Conservation (phyloP, 2,329 filamentous ascomycete species). For the Arachnomyces sp. region DNA sequence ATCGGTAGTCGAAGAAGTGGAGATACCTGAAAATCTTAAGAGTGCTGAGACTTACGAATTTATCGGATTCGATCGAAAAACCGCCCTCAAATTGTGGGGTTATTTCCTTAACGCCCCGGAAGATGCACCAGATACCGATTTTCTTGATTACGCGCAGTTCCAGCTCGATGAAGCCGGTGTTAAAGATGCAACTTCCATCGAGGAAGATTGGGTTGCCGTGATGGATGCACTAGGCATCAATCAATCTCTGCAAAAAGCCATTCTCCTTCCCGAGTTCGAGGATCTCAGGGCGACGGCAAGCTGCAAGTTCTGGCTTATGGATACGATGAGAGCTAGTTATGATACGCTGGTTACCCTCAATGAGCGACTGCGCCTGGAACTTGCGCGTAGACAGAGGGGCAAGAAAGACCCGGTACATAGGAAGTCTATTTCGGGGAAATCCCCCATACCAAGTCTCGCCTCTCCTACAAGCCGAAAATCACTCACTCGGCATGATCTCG, state of each 20-base stretch:
- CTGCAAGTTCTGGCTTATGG: conserved; percentile 1
- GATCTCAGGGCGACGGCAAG: conserved; percentile 2
- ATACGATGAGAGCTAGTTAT: too few relatives aligned
- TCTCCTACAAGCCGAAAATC: too few relatives aligned
- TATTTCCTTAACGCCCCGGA: not conserved
- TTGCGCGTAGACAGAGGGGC: too few relatives aligned
- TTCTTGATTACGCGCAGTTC: not conserved
- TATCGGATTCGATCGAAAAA: not conserved
- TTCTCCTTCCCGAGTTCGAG: conserved; percentile 2
- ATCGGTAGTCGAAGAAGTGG: not conserved
- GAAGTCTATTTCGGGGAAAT: too few relatives aligned
- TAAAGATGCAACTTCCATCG: not conserved
- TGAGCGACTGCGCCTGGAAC: too few relatives aligned
- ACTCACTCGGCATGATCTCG: too few relatives aligned
- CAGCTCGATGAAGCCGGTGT: not conserved
- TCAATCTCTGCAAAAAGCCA: not conserved
- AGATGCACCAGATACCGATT: not conserved
- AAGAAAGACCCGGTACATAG: too few relatives aligned
- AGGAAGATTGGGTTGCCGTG: not conserved
- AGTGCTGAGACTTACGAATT: conserved; percentile 2
- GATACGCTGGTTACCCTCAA: too few relatives aligned
- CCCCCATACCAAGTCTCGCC: too few relatives aligned
- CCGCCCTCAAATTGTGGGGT: not conserved
- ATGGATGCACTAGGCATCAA: conserved; percentile 3
- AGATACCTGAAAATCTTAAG: conserved; percentile 1